These are phyloP conservation scores for Prunus padus DNA, from an alignment of 306 rosid species.

Conservation along the genomic window DNA sequence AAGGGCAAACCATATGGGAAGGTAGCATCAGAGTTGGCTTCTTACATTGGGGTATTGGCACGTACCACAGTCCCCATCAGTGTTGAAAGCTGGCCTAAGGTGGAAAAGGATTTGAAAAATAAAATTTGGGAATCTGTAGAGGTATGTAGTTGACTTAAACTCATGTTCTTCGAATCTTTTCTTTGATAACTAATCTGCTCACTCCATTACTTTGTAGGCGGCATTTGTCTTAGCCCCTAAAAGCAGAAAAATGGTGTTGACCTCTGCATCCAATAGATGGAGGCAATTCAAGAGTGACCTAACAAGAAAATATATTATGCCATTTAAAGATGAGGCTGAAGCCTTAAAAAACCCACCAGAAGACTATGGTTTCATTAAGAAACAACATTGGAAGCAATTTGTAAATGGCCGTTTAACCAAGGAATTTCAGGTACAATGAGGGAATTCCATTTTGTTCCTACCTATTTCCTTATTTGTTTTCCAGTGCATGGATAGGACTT, in stretches of 20 bases:
- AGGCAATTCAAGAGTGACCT: slow-evolving; percentile 18
- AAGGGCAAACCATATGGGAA: slow-evolving; percentile 13
- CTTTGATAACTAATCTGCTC: background rate
- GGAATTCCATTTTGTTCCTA: background rate
- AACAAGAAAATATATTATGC: slow-evolving; percentile 10
- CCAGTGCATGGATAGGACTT: background rate
- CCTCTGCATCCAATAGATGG: slow-evolving; percentile 17
- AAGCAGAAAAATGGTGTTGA: background rate
- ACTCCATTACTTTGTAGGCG: background rate
- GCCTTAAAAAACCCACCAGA: slow-evolving; percentile 8
- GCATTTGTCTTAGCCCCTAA: background rate
- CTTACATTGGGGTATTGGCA: slow-evolving; percentile 7
- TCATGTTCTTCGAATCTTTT: background rate
- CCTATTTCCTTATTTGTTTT: background rate
- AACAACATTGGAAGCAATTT: slow-evolving; percentile 11
- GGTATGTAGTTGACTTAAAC: background rate
- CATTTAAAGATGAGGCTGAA: slow-evolving; percentile 8
- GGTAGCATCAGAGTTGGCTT: slow-evolving; percentile 15
- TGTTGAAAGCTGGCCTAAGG: slow-evolving; percentile 21
- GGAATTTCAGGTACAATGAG: slow-evolving; percentile 13
- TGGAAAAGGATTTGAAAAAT: slow-evolving; percentile 11
- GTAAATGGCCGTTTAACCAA: slow-evolving; percentile 13
- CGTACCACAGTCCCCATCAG: slow-evolving; percentile 5
- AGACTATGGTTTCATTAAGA: slow-evolving; percentile 15
- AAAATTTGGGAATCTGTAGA: slow-evolving; percentile 8